These are phyloP conservation scores for Gastrolobium bilobum DNA, from an alignment of 306 rosid genomes.

Conservation along the genomic window DNA sequence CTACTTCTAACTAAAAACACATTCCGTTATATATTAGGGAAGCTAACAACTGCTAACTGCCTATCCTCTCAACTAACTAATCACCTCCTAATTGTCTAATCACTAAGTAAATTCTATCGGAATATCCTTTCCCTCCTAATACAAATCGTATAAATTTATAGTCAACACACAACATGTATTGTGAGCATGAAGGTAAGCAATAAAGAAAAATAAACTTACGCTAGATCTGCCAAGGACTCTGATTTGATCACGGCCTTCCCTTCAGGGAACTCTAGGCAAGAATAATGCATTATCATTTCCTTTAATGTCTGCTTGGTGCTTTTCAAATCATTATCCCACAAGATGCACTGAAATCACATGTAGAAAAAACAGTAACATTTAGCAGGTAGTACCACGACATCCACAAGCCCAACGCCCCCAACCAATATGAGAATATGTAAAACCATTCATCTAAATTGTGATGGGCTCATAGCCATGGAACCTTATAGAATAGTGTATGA, in stretches of 20 bases:
- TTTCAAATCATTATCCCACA: slow-evolving; percentile 93
- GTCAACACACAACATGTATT: slow-evolving; percentile 5
- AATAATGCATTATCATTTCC: slow-evolving; percentile 81
- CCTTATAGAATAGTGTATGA: no score
- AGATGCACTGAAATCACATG: slow-evolving; percentile 74
- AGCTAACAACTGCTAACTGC: no score
- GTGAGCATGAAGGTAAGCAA: slow-evolving; percentile 42
- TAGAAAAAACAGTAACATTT: slow-evolving; percentile 38
- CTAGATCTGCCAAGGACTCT: slow-evolving; percentile 74
- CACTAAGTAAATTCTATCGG: no score
- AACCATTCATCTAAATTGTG: slow-evolving; percentile 11
- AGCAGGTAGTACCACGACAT: slow-evolving; percentile 17
- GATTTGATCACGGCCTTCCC: slow-evolving; percentile 86
- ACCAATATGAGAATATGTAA: slow-evolving; percentile 32
- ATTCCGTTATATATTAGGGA: no score
- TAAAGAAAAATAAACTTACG: slow-evolving; percentile 64
- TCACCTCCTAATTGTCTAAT: no score
- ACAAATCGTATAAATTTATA: no score
- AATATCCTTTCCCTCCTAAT: no score
- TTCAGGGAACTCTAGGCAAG: slow-evolving; percentile 79
- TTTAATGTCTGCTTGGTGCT: slow-evolving; percentile 82
- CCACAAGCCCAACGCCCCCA: slow-evolving; percentile 9
- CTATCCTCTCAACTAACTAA: no score
- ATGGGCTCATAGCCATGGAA: no score
- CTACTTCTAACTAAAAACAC: no score